Evolutionary conservation across 2,329 filamentous ascomycete genomes (phyloP).

Genomic region (Fusarium sambucinum): DNA sequence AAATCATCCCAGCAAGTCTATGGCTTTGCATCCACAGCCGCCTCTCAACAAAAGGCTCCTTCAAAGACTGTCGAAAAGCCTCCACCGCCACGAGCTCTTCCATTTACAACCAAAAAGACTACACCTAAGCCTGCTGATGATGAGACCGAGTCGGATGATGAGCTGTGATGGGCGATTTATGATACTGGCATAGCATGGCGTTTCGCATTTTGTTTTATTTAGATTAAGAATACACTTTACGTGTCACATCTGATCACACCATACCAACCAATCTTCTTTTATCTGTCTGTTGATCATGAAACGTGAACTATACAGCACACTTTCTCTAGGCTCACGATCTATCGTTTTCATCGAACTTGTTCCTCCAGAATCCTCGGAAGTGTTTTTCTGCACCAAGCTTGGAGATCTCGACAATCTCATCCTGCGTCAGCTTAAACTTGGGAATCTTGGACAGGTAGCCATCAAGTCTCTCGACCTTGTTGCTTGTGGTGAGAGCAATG

Average conservation of each 20-base stretch:
- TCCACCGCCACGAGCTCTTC: slow-evolving; percentile 58
- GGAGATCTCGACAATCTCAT: slow-evolving; percentile 69
- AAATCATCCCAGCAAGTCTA: slow-evolving; percentile 12
- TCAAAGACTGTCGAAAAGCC: slow-evolving; percentile 45
- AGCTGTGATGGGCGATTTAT: slow-evolving; percentile 56
- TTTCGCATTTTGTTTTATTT: background rate
- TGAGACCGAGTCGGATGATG: slow-evolving; percentile 69
- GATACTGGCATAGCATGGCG: slow-evolving; percentile 2
- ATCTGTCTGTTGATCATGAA: background rate
- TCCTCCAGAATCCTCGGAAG: slow-evolving; percentile 69
- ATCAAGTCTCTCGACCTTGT: slow-evolving; percentile 68
- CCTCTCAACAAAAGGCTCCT: slow-evolving; percentile 19
- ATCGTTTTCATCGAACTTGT: slow-evolving; percentile 66
- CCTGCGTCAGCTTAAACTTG: slow-evolving; percentile 68
- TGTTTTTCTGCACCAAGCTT: slow-evolving; percentile 70
- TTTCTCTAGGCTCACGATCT: slow-evolving; percentile 43
- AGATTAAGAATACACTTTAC: slow-evolving; percentile 7
- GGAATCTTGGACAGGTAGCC: slow-evolving; percentile 65
- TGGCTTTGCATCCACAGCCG: slow-evolving; percentile 2
- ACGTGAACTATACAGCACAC: background rate
- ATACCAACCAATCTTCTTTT: background rate
- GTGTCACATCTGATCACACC: background rate
- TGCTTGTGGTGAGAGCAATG: slow-evolving; percentile 70
- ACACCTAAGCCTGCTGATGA: slow-evolving; percentile 51
- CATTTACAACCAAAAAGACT: slow-evolving; percentile 58